These are phyloP conservation scores for Calendula officinalis DNA, from an alignment of 129 eudicot species.

Conservation along the genomic window DNA sequence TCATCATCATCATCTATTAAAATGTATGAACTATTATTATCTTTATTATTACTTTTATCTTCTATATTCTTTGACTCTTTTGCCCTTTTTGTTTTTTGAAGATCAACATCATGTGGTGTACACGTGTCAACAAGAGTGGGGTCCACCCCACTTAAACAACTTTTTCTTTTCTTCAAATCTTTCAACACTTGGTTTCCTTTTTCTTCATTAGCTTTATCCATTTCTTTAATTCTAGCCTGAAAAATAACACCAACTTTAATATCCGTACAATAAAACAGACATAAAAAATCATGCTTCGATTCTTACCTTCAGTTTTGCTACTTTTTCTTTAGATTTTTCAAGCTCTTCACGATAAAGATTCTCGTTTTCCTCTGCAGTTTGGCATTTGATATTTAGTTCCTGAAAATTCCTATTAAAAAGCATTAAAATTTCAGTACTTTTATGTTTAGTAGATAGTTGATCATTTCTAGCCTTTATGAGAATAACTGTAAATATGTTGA, in stretches of 20 bases:
- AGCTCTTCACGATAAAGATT: conserved; percentile 56
- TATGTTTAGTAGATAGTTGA: neutral
- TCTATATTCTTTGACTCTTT: conserved; percentile 19
- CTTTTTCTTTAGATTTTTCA: conserved; percentile 59
- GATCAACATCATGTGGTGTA: conserved; percentile 17
- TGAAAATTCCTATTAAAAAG: conserved; percentile 53
- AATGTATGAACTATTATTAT: conserved; percentile 20
- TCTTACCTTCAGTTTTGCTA: conserved; percentile 57
- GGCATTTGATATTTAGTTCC: conserved; percentile 70
- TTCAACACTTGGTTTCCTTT: conserved; percentile 66
- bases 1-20: conserved; percentile 35
- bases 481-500: neutral
- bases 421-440: neutral
- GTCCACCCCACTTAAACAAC: neutral
- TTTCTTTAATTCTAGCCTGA: conserved; percentile 57
- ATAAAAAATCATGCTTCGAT: neutral
- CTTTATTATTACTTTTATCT: conserved; percentile 11
- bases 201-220: conserved; percentile 53
- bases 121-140: conserved; percentile 23
- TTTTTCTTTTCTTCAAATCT: conserved; percentile 20
- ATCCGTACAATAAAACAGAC: neutral
- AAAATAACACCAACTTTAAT: conserved; percentile 3
- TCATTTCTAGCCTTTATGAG: no score
- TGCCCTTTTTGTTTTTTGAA: conserved; percentile 27
- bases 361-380: conserved; percentile 60